These are phyloP conservation scores for Xylaria grammica DNA, from an alignment of 495 filamentous ascomycete genomes.

Conservation along the genomic window DNA sequence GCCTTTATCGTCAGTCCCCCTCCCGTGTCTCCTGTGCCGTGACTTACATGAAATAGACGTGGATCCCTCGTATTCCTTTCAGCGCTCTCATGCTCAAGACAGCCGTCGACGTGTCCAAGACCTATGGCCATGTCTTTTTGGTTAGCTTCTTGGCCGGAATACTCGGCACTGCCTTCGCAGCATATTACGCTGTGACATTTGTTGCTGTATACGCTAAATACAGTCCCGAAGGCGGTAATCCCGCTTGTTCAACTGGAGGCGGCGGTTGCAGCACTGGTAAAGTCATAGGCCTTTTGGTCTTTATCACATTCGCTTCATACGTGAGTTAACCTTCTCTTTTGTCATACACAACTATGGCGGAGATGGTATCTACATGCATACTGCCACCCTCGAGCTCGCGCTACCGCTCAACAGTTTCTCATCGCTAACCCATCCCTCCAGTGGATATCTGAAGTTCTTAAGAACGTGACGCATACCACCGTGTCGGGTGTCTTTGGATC, in stretches of 20 bases:
- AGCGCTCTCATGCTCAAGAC: conserved; percentile 89
- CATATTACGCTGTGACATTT: conserved; percentile 64
- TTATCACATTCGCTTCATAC: conserved; percentile 75
- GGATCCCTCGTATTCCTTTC: conserved; percentile 89
- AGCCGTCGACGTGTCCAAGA: conserved; percentile 81
- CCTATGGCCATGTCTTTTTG: conserved; percentile 83
- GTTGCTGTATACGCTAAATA: conserved; percentile 80
- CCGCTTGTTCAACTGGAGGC: conserved; percentile 64
- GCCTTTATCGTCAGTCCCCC: conserved; percentile 41
- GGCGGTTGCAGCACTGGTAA: conserved; percentile 76
- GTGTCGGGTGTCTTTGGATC: conserved; percentile 88
- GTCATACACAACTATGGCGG: background rate
- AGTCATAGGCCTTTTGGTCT: conserved; percentile 83
- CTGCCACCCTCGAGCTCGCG: background rate
- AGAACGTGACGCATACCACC: conserved; percentile 88
- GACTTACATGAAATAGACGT: conserved; percentile 59
- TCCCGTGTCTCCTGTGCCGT: background rate
- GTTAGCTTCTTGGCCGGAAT: conserved; percentile 83
- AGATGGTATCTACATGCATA: background rate
- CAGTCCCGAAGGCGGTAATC: conserved; percentile 67
- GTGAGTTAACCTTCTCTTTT: conserved; percentile 8
- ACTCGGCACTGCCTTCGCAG: conserved; percentile 72
- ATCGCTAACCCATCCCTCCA: conserved; percentile 53
- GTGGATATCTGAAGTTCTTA: conserved; percentile 91
- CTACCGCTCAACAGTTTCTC: background rate